Percentiles rank a stretch among this genome's conserved stretches.
These are phyloP conservation scores for Aspergillus homomorphus DNA, from an alignment of 495 filamentous ascomycete genomes.

Conservation along the genomic window DNA sequence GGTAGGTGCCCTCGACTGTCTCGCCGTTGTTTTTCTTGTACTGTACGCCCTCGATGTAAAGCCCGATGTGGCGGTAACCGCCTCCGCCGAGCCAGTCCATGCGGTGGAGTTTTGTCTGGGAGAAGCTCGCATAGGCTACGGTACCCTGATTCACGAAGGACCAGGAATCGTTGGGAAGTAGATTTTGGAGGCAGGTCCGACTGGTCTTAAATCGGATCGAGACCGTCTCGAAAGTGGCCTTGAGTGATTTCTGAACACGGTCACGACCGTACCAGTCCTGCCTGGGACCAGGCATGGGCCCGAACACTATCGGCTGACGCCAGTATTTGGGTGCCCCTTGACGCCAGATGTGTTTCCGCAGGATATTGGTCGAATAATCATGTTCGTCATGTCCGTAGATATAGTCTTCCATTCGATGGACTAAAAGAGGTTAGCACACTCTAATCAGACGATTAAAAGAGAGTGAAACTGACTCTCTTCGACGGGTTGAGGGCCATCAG, in stretches of 20 bases:
- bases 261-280: conserved; percentile 35
- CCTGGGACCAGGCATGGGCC: conserved; percentile 53
- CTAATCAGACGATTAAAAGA: not conserved
- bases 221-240: conserved; percentile 49
- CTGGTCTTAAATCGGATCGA: conserved; percentile 57
- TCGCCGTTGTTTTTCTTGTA: conserved; percentile 50
- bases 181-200: conserved; percentile 53
- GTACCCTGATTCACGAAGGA: conserved; percentile 48
- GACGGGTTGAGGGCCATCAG: conserved; percentile 21
- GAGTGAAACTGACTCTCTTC: conserved; percentile 17
- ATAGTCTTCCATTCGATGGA: conserved; percentile 48
- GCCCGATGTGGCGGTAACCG: conserved; percentile 53
- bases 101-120: conserved; percentile 43
- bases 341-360: conserved; percentile 45
- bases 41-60: conserved; percentile 58
- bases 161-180: conserved; percentile 45
- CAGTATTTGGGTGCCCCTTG: conserved; percentile 42
- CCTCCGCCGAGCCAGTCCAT: conserved; percentile 55
- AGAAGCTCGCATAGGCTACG: conserved; percentile 49
- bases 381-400: conserved; percentile 60
- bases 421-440: conserved; percentile 21
- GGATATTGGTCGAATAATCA: conserved; percentile 49
- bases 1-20: conserved; percentile 46
- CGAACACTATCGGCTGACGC: conserved; percentile 55
- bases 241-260: conserved; percentile 19